A percentile compares a stretch with the other conserved stretches of the same genome.
Conservation (phyloP, 305 asterid genomes). For the Fraxinus dipetala region DNA sequence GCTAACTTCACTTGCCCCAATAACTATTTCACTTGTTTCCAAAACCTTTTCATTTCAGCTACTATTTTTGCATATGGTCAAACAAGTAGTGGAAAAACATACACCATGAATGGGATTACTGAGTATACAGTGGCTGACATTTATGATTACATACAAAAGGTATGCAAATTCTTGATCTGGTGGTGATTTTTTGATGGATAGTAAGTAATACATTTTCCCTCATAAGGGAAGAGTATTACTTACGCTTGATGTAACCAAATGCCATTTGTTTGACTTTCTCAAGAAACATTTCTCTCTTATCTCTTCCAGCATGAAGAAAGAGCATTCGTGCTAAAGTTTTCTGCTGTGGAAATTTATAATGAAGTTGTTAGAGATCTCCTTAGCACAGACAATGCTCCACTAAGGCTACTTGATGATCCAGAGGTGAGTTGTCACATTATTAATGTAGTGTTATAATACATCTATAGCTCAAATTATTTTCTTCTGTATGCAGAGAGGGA, state of each 20-base stretch:
- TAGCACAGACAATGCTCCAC: conserved; percentile 63
- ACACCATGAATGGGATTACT: conserved; percentile 93
- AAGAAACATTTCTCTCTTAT: conserved; percentile 9
- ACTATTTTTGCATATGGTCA: conserved; percentile 93
- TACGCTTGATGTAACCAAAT: conserved; percentile 14
- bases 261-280: conserved; percentile 6
- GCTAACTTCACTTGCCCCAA: conserved; percentile 6
- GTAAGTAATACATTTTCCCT: neutral
- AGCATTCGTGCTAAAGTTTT: conserved; percentile 79
- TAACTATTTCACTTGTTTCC: conserved; percentile 18
- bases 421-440: conserved; percentile 57
- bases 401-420: conserved; percentile 92
- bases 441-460: conserved; percentile 7
- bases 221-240: conserved; percentile 3
- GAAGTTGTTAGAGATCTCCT: conserved; percentile 97
- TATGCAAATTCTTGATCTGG: conserved; percentile 30
- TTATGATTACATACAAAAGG: conserved; percentile 73
- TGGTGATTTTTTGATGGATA: conserved; percentile 15
- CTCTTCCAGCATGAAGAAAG: conserved; percentile 79
- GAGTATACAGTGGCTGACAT: conserved; percentile 88
- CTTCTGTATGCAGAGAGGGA: conserved; percentile 60
- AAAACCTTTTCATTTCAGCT: conserved; percentile 47
- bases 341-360: conserved; percentile 93
- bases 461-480: conserved; percentile 21
- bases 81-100: conserved; percentile 96